Evolutionary conservation across 805 yeast species (phyloP).

Genomic region (Pichia sporocuriosa): DNA sequence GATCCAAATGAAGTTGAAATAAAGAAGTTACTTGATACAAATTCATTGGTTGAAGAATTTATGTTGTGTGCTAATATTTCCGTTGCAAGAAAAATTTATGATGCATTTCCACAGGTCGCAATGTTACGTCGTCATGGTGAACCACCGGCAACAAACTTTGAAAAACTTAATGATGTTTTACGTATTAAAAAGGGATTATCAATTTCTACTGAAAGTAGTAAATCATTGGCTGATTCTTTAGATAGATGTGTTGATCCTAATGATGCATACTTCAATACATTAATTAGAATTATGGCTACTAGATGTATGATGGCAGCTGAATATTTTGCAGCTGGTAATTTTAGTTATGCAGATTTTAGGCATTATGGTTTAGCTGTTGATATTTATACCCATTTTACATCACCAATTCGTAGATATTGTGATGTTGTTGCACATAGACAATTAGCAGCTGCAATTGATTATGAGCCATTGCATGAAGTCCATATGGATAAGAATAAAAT

Average conservation of each 20-base stretch:
- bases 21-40: slow-evolving; percentile 80
- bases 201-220: slow-evolving; percentile 77
- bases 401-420: slow-evolving; percentile 97
- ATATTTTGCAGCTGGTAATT: slow-evolving; percentile 87
- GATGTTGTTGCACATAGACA: slow-evolving; percentile 97
- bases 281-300: slow-evolving; percentile 93
- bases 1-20: slow-evolving; percentile 96
- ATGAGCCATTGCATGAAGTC: slow-evolving; percentile 71
- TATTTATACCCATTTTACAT: slow-evolving; percentile 96
- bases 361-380: slow-evolving; percentile 98
- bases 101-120: slow-evolving; percentile 94
- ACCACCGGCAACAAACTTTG: slow-evolving; percentile 95
- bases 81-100: slow-evolving; percentile 88
- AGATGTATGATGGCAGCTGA: slow-evolving; percentile 99
- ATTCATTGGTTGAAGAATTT: slow-evolving; percentile 95
- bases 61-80: slow-evolving; percentile 96
- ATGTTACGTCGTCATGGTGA: slow-evolving; percentile 96
- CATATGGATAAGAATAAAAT: slow-evolving; percentile 87
- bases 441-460: slow-evolving; percentile 95
- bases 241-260: slow-evolving; percentile 78
- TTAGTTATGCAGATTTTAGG: slow-evolving; percentile 82
- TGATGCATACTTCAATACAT: slow-evolving; percentile 89
- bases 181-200: slow-evolving; percentile 70
- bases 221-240: slow-evolving; percentile 86
- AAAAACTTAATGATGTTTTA: slow-evolving; percentile 80